Conservation (phyloP, 176 grass and related monocot species). For the Bromus sterilis region DNA sequence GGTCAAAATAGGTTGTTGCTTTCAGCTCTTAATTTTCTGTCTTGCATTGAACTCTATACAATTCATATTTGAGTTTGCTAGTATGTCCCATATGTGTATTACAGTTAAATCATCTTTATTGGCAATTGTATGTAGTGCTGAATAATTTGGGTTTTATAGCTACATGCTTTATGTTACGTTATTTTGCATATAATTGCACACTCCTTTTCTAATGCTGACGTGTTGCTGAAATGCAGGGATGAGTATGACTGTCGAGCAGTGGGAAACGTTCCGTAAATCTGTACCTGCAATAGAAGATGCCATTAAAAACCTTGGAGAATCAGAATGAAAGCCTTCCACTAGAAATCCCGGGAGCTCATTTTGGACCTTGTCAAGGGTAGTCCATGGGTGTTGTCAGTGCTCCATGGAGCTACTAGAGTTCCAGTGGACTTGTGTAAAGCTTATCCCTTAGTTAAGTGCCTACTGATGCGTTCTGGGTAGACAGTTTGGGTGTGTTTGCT, state of each 20-base stretch:
- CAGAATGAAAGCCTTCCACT: conserved; percentile 25
- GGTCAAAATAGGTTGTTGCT: neutral
- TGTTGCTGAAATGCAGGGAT: conserved; percentile 39
- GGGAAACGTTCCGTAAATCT: conserved; percentile 62
- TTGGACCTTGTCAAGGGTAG: neutral
- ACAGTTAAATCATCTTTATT: neutral
- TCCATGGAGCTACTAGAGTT: neutral
- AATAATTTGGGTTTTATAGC: neutral
- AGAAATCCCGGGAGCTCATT: neutral
- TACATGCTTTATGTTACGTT: neutral
- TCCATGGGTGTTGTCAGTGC: neutral
- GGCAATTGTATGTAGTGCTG: too few species aligned
- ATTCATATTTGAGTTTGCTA: neutral
- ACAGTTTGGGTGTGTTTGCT: neutral
- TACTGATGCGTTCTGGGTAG: conserved; percentile 12
- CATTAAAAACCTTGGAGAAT: conserved; percentile 62
- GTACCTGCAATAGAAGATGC: conserved; percentile 75
- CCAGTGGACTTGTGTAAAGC: neutral
- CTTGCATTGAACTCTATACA: neutral
- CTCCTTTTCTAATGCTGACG: neutral
- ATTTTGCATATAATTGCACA: neutral
- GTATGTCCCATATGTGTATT: neutral
- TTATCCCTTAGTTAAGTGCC: neutral
- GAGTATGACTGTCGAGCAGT: conserved; percentile 81
- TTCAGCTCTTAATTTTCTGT: neutral